These are phyloP conservation scores for Iberis pinnata DNA, from an alignment of 345 rosid species.

Conservation along the genomic window DNA sequence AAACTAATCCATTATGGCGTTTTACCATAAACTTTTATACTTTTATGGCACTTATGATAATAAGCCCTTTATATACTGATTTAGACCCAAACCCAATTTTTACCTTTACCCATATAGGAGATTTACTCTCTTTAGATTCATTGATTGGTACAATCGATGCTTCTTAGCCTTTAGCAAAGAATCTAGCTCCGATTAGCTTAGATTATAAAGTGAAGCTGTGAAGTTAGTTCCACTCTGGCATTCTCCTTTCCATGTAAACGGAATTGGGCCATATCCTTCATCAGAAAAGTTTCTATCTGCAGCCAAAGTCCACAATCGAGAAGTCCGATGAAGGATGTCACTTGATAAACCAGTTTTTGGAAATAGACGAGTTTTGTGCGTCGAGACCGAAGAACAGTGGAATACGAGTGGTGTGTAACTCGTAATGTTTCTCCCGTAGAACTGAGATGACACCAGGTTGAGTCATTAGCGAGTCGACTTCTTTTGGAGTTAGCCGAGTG, in stretches of 20 bases:
- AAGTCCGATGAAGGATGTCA: constrained; percentile 48
- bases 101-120: no score
- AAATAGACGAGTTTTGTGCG: constrained; percentile 17
- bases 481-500: constrained; percentile 36
- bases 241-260: constrained; percentile 49
- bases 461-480: constrained; percentile 38
- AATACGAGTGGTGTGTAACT: constrained; percentile 55
- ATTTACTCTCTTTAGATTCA: constrained; percentile 47
- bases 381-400: constrained; percentile 57
- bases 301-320: constrained; percentile 64
- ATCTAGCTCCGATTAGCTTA: constrained; percentile 59
- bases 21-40: no score
- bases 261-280: constrained; percentile 42
- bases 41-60: no score
- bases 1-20: no score
- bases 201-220: constrained; percentile 38
- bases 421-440: constrained; percentile 43
- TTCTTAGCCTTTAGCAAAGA: constrained; percentile 47
- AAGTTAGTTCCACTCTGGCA: constrained; percentile 59
- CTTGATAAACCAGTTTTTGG: constrained; percentile 28
- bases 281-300: constrained; percentile 45
- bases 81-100: no score
- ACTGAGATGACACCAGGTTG: constrained; percentile 44
- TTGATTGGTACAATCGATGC: constrained; percentile 44
- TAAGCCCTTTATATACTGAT: no score